Evolutionary conservation across 495 filamentous ascomycete genomes (phyloP).

Genomic region (Hypoxylon trugodes): DNA sequence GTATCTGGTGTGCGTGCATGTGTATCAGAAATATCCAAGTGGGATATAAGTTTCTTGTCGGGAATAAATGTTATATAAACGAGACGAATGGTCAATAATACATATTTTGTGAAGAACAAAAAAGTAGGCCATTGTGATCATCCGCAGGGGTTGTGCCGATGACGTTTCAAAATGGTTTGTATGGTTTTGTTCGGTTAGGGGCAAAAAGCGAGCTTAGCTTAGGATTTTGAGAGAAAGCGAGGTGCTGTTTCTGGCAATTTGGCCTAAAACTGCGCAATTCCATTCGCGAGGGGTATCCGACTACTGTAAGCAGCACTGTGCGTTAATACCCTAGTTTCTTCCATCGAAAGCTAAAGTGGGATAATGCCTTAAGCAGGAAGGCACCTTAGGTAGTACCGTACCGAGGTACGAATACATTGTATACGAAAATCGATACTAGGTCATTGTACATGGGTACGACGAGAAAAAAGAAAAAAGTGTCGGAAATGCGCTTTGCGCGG

Average conservation of each 20-base stretch:
- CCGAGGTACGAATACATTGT: neutral
- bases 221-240: slow-evolving; percentile 10
- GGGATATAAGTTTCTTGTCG: neutral
- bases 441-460: too few relatives aligned
- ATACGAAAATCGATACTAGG: too few relatives aligned
- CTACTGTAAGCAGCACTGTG: slow-evolving; percentile 17
- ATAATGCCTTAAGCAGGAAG: neutral
- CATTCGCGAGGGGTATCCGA: slow-evolving; percentile 17
- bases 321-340: slow-evolving; percentile 3
- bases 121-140: slow-evolving; percentile 3
- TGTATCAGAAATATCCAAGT: neutral
- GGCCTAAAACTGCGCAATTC: slow-evolving; percentile 16
- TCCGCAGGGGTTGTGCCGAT: slow-evolving; percentile 7
- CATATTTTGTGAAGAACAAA: too few relatives aligned
- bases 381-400: too few relatives aligned
- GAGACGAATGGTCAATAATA: too few relatives aligned
- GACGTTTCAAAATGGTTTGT: slow-evolving; percentile 28
- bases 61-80: too few relatives aligned
- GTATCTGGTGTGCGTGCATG: neutral
- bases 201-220: slow-evolving; percentile 5
- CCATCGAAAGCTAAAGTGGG: neutral
- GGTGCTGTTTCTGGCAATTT: slow-evolving; percentile 34
- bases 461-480: too few relatives aligned
- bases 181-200: too few relatives aligned
- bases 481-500: too few relatives aligned